These are phyloP conservation scores for Tricholoma matsutake DNA, from an alignment of 768 basidiomycete genomes.

Conservation along the genomic window DNA sequence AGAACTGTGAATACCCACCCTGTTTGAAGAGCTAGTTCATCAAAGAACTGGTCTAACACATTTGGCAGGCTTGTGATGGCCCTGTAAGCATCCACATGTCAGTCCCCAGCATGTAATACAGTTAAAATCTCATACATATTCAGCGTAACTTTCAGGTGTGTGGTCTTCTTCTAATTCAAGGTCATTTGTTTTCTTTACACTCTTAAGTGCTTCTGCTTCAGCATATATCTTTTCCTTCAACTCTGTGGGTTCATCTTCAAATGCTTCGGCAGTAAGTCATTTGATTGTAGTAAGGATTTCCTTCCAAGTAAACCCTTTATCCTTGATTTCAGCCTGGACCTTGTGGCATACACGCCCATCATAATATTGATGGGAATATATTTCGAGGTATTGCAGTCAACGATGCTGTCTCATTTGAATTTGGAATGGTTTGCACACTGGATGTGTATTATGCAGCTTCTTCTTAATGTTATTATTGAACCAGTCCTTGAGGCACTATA, in stretches of 20 bases:
- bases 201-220: background rate
- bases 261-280: background rate
- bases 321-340: background rate
- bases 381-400: background rate
- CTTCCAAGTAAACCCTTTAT: background rate
- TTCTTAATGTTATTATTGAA: background rate
- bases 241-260: background rate
- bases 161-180: background rate
- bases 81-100: background rate
- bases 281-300: background rate
- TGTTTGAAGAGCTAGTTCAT: background rate
- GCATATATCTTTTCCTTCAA: background rate
- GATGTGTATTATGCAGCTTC: background rate
- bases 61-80: background rate
- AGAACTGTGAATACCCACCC: constrained; percentile 1
- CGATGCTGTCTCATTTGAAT: background rate
- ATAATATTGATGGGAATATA: constrained; percentile 1
- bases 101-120: background rate
- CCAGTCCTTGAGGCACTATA: background rate
- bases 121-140: background rate
- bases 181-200: background rate
- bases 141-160: background rate
- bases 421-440: background rate
- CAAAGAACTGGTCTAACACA: background rate
- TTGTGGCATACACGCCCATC: background rate